Evolutionary conservation across 2,329 filamentous ascomycete genomes (phyloP).

Genomic region (Epicoccum nigrum): DNA sequence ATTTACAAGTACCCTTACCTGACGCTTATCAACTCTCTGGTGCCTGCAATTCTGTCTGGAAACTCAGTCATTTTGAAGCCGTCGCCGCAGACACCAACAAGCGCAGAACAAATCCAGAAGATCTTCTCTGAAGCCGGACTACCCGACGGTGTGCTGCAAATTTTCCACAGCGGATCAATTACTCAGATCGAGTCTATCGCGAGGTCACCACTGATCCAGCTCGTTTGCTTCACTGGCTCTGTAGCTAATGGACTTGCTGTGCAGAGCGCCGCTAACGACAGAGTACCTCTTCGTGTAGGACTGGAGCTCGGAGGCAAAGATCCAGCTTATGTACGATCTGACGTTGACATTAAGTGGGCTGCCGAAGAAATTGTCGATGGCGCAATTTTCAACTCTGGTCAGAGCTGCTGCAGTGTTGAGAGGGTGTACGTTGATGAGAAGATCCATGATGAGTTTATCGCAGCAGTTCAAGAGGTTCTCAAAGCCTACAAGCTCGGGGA

Average conservation of each 20-base stretch:
- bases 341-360: conserved; percentile 89
- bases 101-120: conserved; percentile 80
- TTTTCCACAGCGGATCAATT: conserved; percentile 86
- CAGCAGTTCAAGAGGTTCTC: conserved; percentile 79
- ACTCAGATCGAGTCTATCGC: conserved; percentile 78
- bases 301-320: conserved; percentile 95
- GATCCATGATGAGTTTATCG: conserved; percentile 82
- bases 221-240: conserved; percentile 93
- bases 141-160: conserved; percentile 83
- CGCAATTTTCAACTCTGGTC: conserved; percentile 97
- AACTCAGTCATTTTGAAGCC: conserved; percentile 95
- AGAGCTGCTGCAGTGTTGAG: conserved; percentile 94
- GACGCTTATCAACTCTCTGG: conserved; percentile 88
- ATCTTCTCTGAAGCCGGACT: conserved; percentile 82
- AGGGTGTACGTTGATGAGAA: conserved; percentile 87
- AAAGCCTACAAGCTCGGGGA: conserved; percentile 84
- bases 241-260: conserved; percentile 86
- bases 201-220: conserved; percentile 74
- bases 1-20: conserved; percentile 84
- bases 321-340: conserved; percentile 83
- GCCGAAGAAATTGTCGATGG: conserved; percentile 95
- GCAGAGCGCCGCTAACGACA: conserved; percentile 81
- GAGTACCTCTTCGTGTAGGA: conserved; percentile 79
- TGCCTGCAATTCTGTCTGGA: conserved; percentile 88
- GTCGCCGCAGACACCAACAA: conserved; percentile 91